Evolutionary conservation across 176 grass and related monocot genomes (phyloP), one percentile per base, ranked within the genome.

Genomic region (Neostapfia colusana): DNA sequence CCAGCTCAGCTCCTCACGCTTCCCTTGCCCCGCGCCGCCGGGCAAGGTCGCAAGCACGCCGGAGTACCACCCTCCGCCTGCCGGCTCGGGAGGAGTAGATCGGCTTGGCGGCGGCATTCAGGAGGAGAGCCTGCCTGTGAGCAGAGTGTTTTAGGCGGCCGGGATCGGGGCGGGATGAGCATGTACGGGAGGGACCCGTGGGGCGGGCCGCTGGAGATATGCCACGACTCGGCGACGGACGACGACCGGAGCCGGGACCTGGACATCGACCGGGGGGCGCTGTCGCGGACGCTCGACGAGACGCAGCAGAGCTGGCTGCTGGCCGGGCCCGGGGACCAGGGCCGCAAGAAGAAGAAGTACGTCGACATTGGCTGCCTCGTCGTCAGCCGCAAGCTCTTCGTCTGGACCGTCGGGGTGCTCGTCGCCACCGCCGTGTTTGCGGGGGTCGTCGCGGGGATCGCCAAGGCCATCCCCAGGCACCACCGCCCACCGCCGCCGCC

Each of bases 241-340:
- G 93, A 97, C 79, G 93, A 97, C 81, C 88, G 93, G 40, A 97
- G 93, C 93, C 80, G 93, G 86, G 89, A 91, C 72, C 71, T 97
- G 17, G 93, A 97, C 56, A 61, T 89, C 45, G 93, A 97, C 86
- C 58, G 90, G 45, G 45, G 93, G 70, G 90, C 93, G 67, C 51
- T 93, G 43, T 93, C 93, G 49, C 83, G 93, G 80, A 84, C 86
- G 80, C 83, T 97, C 10, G 90, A 97, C 64, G 90, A 97, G 85
- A 97, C 93, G 71, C 93, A 97, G 83, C 93, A 97, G 81, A 97
- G 90, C 84, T 97, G 93, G 93, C 88, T 97, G 39, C 88, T 97
- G 8, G 90, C 90, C 1, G 88, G 83, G 65, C 93, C 93, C 12
- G 90, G 93, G 3, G 90, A 97, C 81, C 86, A 78, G 83, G 90